These are phyloP conservation scores for Casuarina cunninghamiana DNA, from an alignment of 306 rosid species.

Conservation along the genomic window DNA sequence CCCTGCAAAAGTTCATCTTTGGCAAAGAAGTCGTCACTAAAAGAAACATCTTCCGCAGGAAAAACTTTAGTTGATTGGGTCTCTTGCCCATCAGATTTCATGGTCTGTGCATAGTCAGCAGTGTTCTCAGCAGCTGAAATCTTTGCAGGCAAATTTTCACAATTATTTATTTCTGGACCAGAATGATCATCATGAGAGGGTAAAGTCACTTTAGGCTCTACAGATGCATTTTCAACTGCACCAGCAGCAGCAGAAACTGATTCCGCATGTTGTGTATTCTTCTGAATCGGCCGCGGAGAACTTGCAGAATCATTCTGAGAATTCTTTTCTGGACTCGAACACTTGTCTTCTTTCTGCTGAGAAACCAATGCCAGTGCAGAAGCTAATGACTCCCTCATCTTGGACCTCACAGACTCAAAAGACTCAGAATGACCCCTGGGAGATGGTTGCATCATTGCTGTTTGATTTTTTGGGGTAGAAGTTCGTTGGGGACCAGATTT, in stretches of 20 bases:
- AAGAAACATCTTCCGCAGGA: constrained; percentile 72
- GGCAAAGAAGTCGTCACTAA: constrained; percentile 67
- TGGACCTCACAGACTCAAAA: constrained; percentile 82
- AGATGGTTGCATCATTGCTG: constrained; percentile 42
- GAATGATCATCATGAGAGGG: constrained; percentile 29
- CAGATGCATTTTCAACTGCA: constrained; percentile 34
- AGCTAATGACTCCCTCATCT: constrained; percentile 91
- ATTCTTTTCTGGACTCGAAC: constrained; percentile 26
- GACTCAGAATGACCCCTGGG: constrained; percentile 65
- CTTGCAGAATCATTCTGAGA: constrained; percentile 32
- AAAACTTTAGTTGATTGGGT: constrained; percentile 58
- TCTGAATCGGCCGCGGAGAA: constrained; percentile 31
- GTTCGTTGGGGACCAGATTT: constrained; percentile 65
- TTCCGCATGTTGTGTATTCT: constrained; percentile 31
- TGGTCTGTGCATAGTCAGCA: constrained; percentile 27
- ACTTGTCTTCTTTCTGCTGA: constrained; percentile 46
- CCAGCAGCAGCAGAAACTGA: constrained; percentile 28
- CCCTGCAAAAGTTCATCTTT: constrained; percentile 96
- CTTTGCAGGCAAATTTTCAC: constrained; percentile 28
- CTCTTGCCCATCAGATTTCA: constrained; percentile 47
- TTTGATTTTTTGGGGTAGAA: constrained; percentile 50
- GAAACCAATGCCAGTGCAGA: constrained; percentile 75
- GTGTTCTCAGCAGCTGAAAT: constrained; percentile 33
- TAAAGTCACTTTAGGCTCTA: constrained; percentile 29
- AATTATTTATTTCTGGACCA: constrained; percentile 30